phyloP scores from a whole-genome alignment of 192 early-diverging fungal species.

The Diversispora eburnea region DNA sequence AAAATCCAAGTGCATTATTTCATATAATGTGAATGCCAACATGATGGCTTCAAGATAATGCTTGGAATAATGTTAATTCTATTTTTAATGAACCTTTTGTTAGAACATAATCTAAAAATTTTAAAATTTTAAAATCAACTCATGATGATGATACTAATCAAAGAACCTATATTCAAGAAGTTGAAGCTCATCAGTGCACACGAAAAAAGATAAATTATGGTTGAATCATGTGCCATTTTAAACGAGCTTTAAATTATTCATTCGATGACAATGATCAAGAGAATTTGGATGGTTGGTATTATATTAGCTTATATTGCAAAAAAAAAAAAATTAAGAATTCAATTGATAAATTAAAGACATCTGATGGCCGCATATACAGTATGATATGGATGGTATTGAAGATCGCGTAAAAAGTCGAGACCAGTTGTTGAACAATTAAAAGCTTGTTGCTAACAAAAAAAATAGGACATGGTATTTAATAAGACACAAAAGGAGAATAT shows the following conservation, averaged over 20 bases:
- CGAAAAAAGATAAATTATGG: neutral
- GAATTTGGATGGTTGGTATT: constrained; percentile 1
- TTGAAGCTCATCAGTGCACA: neutral
- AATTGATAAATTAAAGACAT: neutral
- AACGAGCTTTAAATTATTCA: neutral
- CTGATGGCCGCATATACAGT: neutral
- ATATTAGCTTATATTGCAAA: constrained; percentile 8
- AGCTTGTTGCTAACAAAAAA: neutral
- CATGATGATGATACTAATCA: neutral
- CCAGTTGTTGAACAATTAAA: neutral
- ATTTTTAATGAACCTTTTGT: constrained; percentile 1
- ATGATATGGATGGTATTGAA: neutral
- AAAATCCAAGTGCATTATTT: neutral
- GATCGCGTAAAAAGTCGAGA: neutral
- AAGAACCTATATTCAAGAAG: neutral
- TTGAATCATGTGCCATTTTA: neutral
- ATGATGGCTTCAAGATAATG: neutral
- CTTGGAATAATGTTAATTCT: neutral
- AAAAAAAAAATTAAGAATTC: neutral
- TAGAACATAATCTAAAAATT: neutral
- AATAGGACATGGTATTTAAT: neutral
- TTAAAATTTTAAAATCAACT: no score
- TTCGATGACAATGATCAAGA: neutral
- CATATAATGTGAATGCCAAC: neutral
- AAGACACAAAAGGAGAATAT: neutral